These are phyloP conservation scores for Candida ascalaphidarum DNA, from an alignment of 805 yeast genomes.

Conservation along the genomic window DNA sequence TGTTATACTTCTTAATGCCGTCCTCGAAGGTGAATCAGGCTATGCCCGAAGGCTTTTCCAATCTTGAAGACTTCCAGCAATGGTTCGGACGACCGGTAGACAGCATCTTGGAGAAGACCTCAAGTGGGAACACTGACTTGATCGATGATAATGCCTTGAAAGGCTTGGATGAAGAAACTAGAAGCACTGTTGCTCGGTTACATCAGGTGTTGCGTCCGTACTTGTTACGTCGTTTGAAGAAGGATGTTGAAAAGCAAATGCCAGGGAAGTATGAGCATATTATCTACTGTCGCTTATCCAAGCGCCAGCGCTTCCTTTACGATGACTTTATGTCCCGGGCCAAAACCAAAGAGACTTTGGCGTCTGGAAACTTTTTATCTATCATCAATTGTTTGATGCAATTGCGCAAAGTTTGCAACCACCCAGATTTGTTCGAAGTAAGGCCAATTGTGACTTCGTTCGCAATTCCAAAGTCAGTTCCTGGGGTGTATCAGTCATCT, in stretches of 20 bases:
- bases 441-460: slow-evolving; percentile 90
- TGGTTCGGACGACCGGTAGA: slow-evolving; percentile 99
- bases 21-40: slow-evolving; percentile 61
- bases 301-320: slow-evolving; percentile 83
- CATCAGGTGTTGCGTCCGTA: slow-evolving; percentile 95
- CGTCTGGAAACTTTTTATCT: slow-evolving; percentile 89
- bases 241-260: slow-evolving; percentile 98
- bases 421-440: slow-evolving; percentile 93
- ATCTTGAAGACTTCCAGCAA: slow-evolving; percentile 89
- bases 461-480: slow-evolving; percentile 60
- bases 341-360: slow-evolving; percentile 86
- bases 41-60: slow-evolving; percentile 95
- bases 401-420: slow-evolving; percentile 91
- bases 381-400: slow-evolving; percentile 98
- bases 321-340: slow-evolving; percentile 98
- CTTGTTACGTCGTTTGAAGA: slow-evolving; percentile 80
- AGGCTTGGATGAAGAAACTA: slow-evolving; percentile 64
- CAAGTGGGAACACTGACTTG: slow-evolving; percentile 38
- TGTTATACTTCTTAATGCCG: slow-evolving; percentile 93
- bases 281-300: slow-evolving; percentile 83
- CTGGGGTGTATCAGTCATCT: slow-evolving; percentile 34
- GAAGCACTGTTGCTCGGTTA: slow-evolving; percentile 74
- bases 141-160: slow-evolving; percentile 31
- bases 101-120: slow-evolving; percentile 66
- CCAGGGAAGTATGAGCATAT: slow-evolving; percentile 97